Evolutionary conservation across 345 rosid genomes (phyloP).

Genomic region (Eucalyptus cloeziana): DNA sequence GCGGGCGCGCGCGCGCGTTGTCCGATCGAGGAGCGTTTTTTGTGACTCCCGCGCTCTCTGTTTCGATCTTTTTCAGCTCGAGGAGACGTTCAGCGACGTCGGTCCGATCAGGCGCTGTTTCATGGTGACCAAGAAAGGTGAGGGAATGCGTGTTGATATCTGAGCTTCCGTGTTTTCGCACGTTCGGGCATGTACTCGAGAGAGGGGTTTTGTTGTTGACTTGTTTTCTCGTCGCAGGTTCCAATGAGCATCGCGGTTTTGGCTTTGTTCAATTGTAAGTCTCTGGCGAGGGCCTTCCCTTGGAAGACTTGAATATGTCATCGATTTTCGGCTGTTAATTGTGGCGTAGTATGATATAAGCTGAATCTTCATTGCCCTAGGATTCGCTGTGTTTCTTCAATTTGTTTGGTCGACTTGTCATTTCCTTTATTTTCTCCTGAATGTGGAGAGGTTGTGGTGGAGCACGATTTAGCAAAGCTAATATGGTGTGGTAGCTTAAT

Average conservation of each 20-base stretch:
- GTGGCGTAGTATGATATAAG: background rate
- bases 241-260: constrained; percentile 72
- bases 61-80: constrained; percentile 39
- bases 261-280: constrained; percentile 83
- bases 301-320: background rate
- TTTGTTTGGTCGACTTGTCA: background rate
- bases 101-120: constrained; percentile 94
- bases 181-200: background rate
- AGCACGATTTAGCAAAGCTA: background rate
- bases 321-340: background rate
- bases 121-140: constrained; percentile 74
- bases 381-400: background rate
- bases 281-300: background rate
- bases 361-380: background rate
- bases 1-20: background rate
- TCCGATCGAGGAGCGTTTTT: background rate
- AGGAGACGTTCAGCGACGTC: constrained; percentile 76
- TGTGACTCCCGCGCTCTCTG: background rate
- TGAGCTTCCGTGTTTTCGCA: background rate
- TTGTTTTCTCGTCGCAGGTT: constrained; percentile 34
- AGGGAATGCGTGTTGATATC: background rate
- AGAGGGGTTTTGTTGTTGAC: background rate
- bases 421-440: background rate
- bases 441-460: background rate
- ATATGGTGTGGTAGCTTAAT: background rate